Evolutionary conservation across 768 basidiomycete genomes (phyloP).

Genomic region (Suillus placidus): DNA sequence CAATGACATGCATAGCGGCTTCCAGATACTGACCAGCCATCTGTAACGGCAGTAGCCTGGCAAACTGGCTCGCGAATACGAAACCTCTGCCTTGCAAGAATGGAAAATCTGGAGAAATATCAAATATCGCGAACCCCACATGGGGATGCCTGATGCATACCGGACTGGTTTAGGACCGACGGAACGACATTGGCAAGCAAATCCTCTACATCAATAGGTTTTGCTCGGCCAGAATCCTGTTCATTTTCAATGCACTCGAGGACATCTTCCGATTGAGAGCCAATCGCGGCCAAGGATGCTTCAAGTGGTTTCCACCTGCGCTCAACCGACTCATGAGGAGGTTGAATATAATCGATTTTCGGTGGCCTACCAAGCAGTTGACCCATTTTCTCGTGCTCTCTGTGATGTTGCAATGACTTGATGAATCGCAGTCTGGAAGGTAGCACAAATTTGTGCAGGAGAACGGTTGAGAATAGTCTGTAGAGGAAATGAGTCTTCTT

Average conservation of each 20-base stretch:
- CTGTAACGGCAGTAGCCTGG: constrained; percentile 68
- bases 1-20: constrained; percentile 84
- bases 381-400: constrained; percentile 53
- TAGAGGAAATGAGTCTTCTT: constrained; percentile 10
- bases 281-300: constrained; percentile 78
- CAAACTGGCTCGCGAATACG: constrained; percentile 91
- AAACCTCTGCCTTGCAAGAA: constrained; percentile 96
- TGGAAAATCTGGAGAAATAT: constrained; percentile 61
- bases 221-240: constrained; percentile 58
- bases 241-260: constrained; percentile 80
- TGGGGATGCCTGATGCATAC: constrained; percentile 43
- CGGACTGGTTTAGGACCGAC: constrained; percentile 66
- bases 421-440: constrained; percentile 57
- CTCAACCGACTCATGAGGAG: constrained; percentile 11
- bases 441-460: constrained; percentile 50
- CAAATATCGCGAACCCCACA: neutral
- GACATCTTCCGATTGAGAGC: constrained; percentile 77
- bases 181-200: constrained; percentile 82
- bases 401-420: constrained; percentile 62
- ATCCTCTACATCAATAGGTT: constrained; percentile 76
- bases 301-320: constrained; percentile 92
- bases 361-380: constrained; percentile 60
- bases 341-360: neutral
- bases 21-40: constrained; percentile 86
- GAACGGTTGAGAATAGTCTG: constrained; percentile 62